Base-by-base conservation (phyloP, 495 filamentous ascomycete species). In the Platismatia glauca region DNA sequence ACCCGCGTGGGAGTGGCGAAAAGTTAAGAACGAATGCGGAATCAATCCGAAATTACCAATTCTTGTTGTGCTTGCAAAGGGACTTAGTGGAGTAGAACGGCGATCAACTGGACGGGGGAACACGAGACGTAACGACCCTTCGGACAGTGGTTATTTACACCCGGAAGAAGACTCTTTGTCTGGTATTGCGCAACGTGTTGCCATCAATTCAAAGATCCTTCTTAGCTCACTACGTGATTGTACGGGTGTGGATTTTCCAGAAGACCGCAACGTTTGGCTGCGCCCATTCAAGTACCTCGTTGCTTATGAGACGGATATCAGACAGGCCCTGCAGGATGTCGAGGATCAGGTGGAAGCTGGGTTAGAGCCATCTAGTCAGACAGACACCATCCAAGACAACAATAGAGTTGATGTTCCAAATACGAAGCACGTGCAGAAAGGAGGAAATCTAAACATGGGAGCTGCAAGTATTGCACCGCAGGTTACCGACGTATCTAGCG, bases 251-350 rank as follows among this genome's bases (percentile, higher is more conserved):
- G 22, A 15, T n/a, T 58, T 58, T 39, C 55, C 55, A 16, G 38
- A 41, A 58, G 34, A 58, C 4, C 34, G 4, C 1, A 58, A 58
- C 6, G 55, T 58, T 27, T 58, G 34, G 55, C 16, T 58, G 24
- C 55, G 34, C 43, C 59, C 59, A 18, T 61, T 61, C 29, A 61
- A 61, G 16, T 48, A 27, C 16, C 59, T 61, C 16, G 46, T 61
- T 22, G 24, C 34, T 22, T 61, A 61, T 61, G 46, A 61, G 39
- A 22, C 20, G 24, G 41, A 48, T 8, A 53, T 61, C 18, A 48
- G 31, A 35, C 44, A 53, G 24, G 31, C 15, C 27, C 43, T 61
- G 4, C 43, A 38, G 12, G 35, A 39, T 7, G 43, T 9, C 15
- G 59, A 61, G 20, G 20, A 37, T 27, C 34, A 39, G 38, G 1